Evolutionary conservation across 345 rosid species (phyloP).

Genomic region (Salix exigua): DNA sequence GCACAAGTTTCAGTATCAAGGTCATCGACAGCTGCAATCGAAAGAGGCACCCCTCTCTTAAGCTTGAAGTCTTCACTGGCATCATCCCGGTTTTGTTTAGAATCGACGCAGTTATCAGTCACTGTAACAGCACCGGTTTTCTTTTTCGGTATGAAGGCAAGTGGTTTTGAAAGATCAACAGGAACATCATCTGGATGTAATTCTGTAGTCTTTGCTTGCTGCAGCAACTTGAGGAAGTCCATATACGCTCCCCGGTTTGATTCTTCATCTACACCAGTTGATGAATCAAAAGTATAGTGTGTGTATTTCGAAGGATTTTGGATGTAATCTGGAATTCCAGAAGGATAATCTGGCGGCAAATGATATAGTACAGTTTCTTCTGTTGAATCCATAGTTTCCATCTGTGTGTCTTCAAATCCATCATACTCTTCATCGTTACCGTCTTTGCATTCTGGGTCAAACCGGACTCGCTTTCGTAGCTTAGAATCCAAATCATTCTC

Average conservation of each 20-base stretch:
- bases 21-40: slow-evolving; percentile 9
- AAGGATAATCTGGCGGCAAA: slow-evolving; percentile 27
- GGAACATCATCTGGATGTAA: slow-evolving; percentile 7
- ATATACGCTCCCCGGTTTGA: slow-evolving; percentile 19
- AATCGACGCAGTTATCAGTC: slow-evolving; percentile 15
- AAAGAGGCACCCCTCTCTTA: background rate
- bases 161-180: slow-evolving; percentile 15
- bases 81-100: slow-evolving; percentile 22
- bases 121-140: slow-evolving; percentile 16
- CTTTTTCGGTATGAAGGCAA: slow-evolving; percentile 34
- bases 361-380: background rate
- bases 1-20: background rate
- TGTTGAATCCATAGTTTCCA: slow-evolving; percentile 15
- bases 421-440: slow-evolving; percentile 14
- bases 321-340: slow-evolving; percentile 31
- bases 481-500: slow-evolving; percentile 6
- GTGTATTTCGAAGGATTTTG: slow-evolving; percentile 25
- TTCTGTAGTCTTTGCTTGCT: slow-evolving; percentile 3
- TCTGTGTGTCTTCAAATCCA: background rate
- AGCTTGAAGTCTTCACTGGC: slow-evolving; percentile 22
- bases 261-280: slow-evolving; percentile 19
- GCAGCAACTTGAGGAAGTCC: slow-evolving; percentile 22
- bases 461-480: slow-evolving; percentile 22
- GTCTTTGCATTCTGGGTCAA: slow-evolving; percentile 22
- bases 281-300: slow-evolving; percentile 17